Base-by-base conservation (phyloP, 768 basidiomycete species). In the Serendipita sp. region DNA sequence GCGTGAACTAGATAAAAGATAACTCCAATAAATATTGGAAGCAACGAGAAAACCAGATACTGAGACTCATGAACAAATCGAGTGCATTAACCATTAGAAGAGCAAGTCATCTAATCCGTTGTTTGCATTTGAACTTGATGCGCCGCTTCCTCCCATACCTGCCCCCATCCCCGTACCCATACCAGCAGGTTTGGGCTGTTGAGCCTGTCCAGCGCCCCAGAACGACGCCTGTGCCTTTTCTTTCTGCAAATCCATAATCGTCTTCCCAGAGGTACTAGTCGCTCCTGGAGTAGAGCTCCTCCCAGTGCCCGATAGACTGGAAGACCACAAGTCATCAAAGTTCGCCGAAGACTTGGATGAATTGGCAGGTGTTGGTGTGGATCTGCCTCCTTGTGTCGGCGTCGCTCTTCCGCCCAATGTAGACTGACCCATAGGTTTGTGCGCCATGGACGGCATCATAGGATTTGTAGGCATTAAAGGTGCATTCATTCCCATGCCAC, bases 321-420 rank as follows among this genome's bases (percentile, higher is more conserved):
- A 94, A 79, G 1, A 86, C 89, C 89, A 96, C 68, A 96, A 73
- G 72, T 96, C 93, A 67, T 93, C 93, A 70, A 95, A 96, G 70
- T 84, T 85, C 65, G 80, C 75, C 65, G 73, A 70, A 44, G 83
- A 67, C 69, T 70, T 79, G 72, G 70, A 62, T 13, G 5, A 13
- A 13, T 41, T 41, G 4, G 75, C 66, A 23, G 77, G 72, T 16
- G 76, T 71, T 15, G 75, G 65, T 36, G 72, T 68, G 16, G 76
- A 66, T 38, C 70, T 68, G 10, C 73, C 44, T 1, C 71, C 48
- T 15, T 5, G 66, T 66, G 3, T 30, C 30, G 30, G 56, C 35
- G 56, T 60, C 8, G 56, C 28, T 30, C 30, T 10, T 32, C 56
- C 56, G 18, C 56, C 56, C 7, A 32, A 18, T 52, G 48, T 16